Evolutionary conservation across 1,284 basidiomycete species (phyloP).

Genomic region (Gomphus bonarii): DNA sequence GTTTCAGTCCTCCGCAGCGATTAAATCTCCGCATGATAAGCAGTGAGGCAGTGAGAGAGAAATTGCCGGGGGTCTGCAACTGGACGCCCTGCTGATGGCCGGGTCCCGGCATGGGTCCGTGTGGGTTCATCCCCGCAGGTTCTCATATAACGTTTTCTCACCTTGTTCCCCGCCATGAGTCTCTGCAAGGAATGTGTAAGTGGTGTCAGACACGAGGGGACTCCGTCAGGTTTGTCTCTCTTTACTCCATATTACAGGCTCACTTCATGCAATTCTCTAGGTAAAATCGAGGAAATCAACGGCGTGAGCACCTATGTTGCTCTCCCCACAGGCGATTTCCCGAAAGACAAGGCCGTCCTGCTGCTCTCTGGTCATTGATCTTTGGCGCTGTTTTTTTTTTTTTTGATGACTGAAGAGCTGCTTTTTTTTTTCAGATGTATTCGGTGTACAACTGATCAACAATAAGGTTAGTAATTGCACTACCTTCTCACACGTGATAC

Average conservation of each 20-base stretch:
- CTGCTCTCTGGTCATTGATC: slow-evolving; percentile 6
- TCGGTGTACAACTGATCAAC: slow-evolving; percentile 9
- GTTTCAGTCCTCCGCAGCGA: too few relatives aligned
- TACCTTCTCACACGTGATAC: neutral
- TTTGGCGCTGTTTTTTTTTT: neutral
- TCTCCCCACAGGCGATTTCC: slow-evolving; percentile 6
- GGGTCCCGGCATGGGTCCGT: too few relatives aligned
- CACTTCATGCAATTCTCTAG: neutral
- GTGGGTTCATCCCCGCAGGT: too few relatives aligned
- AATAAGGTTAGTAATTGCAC: slow-evolving; percentile 6
- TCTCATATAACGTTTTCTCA: too few relatives aligned
- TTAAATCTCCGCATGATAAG: too few relatives aligned
- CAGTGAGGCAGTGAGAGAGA: too few relatives aligned
- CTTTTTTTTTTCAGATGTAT: slow-evolving; percentile 5
- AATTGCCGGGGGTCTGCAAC: too few relatives aligned
- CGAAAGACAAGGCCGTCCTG: slow-evolving; percentile 11
- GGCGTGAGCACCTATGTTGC: slow-evolving; percentile 38
- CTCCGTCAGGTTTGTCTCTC: neutral
- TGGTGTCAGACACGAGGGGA: slow-evolving; percentile 8
- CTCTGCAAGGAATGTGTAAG: slow-evolving; percentile 11
- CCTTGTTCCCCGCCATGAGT: slow-evolving; percentile 5
- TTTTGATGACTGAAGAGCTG: neutral
- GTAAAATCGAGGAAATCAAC: slow-evolving; percentile 28
- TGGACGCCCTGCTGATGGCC: too few relatives aligned
- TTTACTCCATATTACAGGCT: neutral